These are phyloP conservation scores for Nepenthes mirabilis DNA, from an alignment of 148 eudicot genomes.

Conservation along the genomic window DNA sequence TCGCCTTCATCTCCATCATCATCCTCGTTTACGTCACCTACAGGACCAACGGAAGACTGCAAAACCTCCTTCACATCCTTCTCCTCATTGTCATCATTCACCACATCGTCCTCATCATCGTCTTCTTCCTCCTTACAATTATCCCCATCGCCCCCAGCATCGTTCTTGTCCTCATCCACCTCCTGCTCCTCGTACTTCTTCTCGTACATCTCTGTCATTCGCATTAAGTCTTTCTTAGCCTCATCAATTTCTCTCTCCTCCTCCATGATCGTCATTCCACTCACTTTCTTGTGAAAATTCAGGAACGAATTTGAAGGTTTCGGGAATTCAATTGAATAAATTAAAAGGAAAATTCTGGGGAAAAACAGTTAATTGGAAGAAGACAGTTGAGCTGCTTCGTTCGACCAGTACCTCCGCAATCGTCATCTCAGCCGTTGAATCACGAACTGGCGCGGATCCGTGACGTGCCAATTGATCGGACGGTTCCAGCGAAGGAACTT, in stretches of 20 bases:
- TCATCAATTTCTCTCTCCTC: constrained; percentile 25
- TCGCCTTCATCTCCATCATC: constrained; percentile 42
- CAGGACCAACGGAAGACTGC: constrained; percentile 28
- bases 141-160: constrained; percentile 16
- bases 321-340: constrained; percentile 4
- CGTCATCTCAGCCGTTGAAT: constrained; percentile 46
- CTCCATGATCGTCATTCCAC: constrained; percentile 18
- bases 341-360: constrained; percentile 5
- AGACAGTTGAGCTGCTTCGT: constrained; percentile 18
- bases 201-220: background rate
- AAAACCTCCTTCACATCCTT: constrained; percentile 31
- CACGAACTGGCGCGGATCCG: constrained; percentile 17
- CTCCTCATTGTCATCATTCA: constrained; percentile 25
- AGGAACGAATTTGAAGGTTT: constrained; percentile 1
- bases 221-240: constrained; percentile 2
- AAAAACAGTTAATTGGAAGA: constrained; percentile 16
- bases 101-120: constrained; percentile 21
- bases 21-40: constrained; percentile 26
- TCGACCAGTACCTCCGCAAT: constrained; percentile 17
- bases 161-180: constrained; percentile 10
- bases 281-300: constrained; percentile 3
- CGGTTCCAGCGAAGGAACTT: constrained; percentile 15
- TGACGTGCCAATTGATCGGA: constrained; percentile 46
- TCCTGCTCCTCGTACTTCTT: constrained; percentile 15
- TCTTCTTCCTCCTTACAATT: constrained; percentile 15